phyloP scores from a whole-genome alignment of 2,329 filamentous ascomycete species.

The Fusarium oligoseptatum region DNA sequence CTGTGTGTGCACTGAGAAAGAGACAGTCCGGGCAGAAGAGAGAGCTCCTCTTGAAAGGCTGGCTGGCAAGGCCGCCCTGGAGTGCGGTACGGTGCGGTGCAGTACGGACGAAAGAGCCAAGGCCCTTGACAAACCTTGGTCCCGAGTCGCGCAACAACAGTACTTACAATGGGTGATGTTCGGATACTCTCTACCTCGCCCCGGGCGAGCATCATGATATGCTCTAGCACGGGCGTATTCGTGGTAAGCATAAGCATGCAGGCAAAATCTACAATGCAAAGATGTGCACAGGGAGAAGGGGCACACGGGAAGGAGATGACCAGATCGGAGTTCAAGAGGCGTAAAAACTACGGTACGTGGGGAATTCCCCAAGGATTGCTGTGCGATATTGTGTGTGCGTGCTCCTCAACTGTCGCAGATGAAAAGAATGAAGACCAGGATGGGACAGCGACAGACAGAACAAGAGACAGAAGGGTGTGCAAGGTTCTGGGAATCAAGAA shows the following conservation, averaged over 20 bases:
- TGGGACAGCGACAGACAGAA: slow-evolving; percentile 19
- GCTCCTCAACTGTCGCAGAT: slow-evolving; percentile 17
- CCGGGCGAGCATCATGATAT: slow-evolving; percentile 4
- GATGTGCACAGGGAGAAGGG: slow-evolving; percentile 29
- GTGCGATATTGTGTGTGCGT: slow-evolving; percentile 10
- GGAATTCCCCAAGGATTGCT: slow-evolving; percentile 34
- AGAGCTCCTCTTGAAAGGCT: background rate
- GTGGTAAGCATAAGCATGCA: slow-evolving; percentile 27
- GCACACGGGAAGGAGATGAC: slow-evolving; percentile 17
- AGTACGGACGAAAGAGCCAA: slow-evolving; percentile 20
- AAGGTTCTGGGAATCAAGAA: slow-evolving; percentile 31
- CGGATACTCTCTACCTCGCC: slow-evolving; percentile 2
- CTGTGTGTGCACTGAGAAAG: slow-evolving; percentile 11
- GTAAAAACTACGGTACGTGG: slow-evolving; percentile 21
- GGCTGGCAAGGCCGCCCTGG: background rate
- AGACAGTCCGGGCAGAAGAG: slow-evolving; percentile 1
- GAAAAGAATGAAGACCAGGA: slow-evolving; percentile 36
- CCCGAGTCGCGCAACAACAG: slow-evolving; percentile 16
- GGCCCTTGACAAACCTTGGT: slow-evolving; percentile 32
- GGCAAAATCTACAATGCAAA: background rate
- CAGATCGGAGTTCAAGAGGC: slow-evolving; percentile 14
- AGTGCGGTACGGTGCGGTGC: background rate
- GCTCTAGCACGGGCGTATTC: background rate
- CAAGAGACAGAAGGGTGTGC: slow-evolving; percentile 28
- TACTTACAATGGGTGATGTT: slow-evolving; percentile 1